phyloP scores from a whole-genome alignment of 352 stramenopile genomes.

The Blastocystis sp. region DNA sequence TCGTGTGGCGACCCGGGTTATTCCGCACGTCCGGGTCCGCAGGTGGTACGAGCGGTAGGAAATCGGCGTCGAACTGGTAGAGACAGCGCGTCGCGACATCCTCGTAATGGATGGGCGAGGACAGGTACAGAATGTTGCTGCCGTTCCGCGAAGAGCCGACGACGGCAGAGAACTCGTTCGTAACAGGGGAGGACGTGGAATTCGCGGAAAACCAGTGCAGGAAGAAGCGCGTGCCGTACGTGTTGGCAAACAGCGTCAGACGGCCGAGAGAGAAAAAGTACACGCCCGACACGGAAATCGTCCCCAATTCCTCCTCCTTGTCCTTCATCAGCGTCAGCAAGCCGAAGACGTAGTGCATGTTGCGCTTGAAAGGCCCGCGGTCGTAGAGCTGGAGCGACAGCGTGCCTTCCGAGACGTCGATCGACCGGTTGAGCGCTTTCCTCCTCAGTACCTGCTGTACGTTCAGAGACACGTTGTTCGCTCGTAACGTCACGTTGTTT shows the following conservation, averaged over 20 bases:
- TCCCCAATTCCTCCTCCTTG: not conserved
- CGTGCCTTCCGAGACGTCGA: not conserved
- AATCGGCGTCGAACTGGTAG: constrained; percentile 76
- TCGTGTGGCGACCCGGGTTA: constrained; percentile 66
- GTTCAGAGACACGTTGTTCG: not conserved
- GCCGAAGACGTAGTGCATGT: constrained; percentile 22
- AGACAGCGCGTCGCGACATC: constrained; percentile 71
- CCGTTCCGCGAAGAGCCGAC: constrained; percentile 17
- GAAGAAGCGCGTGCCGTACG: constrained; percentile 78
- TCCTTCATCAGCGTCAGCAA: constrained; percentile 50
- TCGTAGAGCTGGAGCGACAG: constrained; percentile 55
- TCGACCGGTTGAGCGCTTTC: not conserved
- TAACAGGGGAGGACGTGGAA: constrained; percentile 49
- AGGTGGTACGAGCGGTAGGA: constrained; percentile 32
- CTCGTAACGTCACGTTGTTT: not conserved
- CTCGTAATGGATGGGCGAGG: constrained; percentile 25
- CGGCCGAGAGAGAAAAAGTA: constrained; percentile 78
- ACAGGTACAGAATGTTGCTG: constrained; percentile 62
- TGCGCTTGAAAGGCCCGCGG: not conserved
- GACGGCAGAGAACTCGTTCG: constrained; percentile 30
- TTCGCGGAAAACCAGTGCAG: constrained; percentile 77
- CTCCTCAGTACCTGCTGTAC: not conserved
- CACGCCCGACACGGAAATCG: constrained; percentile 78
- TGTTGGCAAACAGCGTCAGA: constrained; percentile 81
- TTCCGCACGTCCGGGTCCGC: constrained; percentile 17